Conservation (phyloP, 495 filamentous ascomycete genomes). For the Alectoria sarmentosa region DNA sequence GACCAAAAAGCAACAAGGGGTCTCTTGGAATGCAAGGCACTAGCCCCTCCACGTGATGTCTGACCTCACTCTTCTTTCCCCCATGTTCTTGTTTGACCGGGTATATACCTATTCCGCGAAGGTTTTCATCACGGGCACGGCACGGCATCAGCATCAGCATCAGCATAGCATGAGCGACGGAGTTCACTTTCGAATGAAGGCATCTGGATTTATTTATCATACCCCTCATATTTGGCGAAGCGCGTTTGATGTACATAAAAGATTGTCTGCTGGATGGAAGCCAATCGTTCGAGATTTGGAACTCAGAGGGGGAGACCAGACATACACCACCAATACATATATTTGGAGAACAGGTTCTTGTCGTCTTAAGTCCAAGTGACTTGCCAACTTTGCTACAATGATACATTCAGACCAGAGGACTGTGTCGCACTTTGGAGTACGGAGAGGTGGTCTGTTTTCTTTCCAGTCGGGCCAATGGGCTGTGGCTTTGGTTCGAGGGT, state of each 20-base stretch:
- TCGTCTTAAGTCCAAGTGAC: not conserved
- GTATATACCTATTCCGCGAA: not conserved
- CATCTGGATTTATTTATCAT: not conserved
- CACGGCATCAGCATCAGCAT: constrained; percentile 12
- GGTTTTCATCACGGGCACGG: not conserved
- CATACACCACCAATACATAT: not conserved
- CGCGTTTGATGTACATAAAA: constrained; percentile 4
- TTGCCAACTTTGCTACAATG: not conserved
- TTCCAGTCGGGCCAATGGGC: no score
- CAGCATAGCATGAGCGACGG: constrained; percentile 17
- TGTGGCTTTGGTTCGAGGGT: no score
- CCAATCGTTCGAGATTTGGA: not conserved
- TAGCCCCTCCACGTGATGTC: not conserved
- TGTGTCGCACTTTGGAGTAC: not conserved
- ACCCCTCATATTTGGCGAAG: constrained; percentile 6
- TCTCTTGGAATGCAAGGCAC: constrained; percentile 22
- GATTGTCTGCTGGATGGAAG: not conserved
- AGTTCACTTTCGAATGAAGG: constrained; percentile 12
- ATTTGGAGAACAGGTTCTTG: not conserved
- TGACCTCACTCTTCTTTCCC: not conserved
- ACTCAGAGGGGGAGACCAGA: not conserved
- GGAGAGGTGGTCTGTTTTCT: no score
- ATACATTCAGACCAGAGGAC: not conserved
- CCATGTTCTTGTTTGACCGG: not conserved
- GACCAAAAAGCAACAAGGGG: not conserved